A percentile compares a stretch with the other conserved stretches of the same genome.
Evolutionary conservation across 768 basidiomycete species (phyloP).

Genomic region (Pisolithus orientalis): DNA sequence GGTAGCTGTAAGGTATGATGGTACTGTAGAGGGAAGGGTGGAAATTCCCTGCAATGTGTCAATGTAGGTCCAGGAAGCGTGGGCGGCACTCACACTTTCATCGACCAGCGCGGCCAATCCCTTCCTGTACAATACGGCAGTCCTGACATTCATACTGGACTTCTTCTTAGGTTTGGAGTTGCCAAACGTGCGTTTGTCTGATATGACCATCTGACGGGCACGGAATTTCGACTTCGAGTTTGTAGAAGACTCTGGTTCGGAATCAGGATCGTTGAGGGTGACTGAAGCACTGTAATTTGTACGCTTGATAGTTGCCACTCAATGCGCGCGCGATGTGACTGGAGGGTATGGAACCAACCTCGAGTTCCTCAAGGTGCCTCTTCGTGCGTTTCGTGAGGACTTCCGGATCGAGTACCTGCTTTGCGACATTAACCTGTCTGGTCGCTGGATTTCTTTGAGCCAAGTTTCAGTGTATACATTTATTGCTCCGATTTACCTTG

Average conservation of each 20-base stretch:
- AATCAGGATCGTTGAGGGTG: conserved; percentile 26
- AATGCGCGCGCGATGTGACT: conserved; percentile 1
- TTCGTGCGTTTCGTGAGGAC: conserved; percentile 70
- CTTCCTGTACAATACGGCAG: conserved; percentile 79
- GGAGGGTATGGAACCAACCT: conserved; percentile 38
- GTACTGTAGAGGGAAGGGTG: conserved; percentile 41
- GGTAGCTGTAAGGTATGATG: conserved; percentile 68
- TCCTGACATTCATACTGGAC: conserved; percentile 73
- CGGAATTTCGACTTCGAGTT: conserved; percentile 47
- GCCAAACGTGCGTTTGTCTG: conserved; percentile 59
- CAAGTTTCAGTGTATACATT: conserved; percentile 1
- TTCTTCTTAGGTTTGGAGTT: conserved; percentile 52
- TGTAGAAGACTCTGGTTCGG: conserved; percentile 18
- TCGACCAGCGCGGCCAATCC: conserved; percentile 67
- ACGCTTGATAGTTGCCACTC: conserved; percentile 38
- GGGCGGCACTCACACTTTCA: conserved; percentile 60
- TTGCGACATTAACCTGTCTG: conserved; percentile 39
- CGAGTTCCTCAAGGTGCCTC: conserved; percentile 78
- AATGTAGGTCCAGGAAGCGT: neutral
- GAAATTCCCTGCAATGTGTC: conserved; percentile 46
- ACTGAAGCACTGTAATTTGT: conserved; percentile 66
- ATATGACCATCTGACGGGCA: conserved; percentile 65
- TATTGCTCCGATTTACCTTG: conserved; percentile 33
- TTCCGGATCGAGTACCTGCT: conserved; percentile 49
- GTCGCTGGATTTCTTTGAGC: conserved; percentile 29